phyloP scores from a whole-genome alignment of 2,329 filamentous ascomycete genomes.

The Chrysoporthe austroafricana region DNA sequence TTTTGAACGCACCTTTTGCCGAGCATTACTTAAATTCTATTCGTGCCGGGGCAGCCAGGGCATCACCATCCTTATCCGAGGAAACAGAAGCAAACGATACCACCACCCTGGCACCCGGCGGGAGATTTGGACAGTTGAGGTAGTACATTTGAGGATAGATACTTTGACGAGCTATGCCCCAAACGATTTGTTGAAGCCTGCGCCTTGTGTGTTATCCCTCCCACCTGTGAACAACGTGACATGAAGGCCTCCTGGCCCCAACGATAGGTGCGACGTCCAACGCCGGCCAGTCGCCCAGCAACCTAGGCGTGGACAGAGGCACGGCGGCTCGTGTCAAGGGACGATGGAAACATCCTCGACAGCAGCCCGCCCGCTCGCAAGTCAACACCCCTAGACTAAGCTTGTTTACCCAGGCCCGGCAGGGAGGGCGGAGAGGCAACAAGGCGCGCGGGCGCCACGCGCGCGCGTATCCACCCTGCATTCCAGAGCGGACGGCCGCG shows the following conservation, averaged over 20 bases:
- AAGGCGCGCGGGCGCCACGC: no score
- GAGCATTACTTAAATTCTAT: conserved; percentile 6
- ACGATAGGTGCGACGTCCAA: no score
- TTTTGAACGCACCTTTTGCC: neutral
- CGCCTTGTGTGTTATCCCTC: neutral
- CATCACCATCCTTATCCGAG: no score
- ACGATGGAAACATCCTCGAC: no score
- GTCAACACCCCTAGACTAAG: neutral
- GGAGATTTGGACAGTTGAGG: neutral
- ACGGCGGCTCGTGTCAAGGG: no score
- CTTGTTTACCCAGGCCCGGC: neutral
- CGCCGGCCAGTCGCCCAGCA: neutral
- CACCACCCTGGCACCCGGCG: neutral
- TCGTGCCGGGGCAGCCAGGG: neutral
- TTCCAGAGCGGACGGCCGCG: no score
- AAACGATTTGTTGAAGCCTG: conserved; percentile 1
- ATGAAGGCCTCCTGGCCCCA: neutral
- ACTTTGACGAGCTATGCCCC: conserved; percentile 18
- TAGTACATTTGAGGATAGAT: conserved; percentile 3
- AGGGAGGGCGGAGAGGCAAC: no score
- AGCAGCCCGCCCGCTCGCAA: no score
- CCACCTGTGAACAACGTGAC: neutral
- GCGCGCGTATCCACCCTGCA: no score
- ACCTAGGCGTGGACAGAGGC: neutral
- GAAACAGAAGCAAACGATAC: neutral